Percentiles rank a stretch among this genome's conserved stretches.
Conservation (phyloP, 2,329 filamentous ascomycete genomes). For the Stagonosporopsis chrysanthemi region DNA sequence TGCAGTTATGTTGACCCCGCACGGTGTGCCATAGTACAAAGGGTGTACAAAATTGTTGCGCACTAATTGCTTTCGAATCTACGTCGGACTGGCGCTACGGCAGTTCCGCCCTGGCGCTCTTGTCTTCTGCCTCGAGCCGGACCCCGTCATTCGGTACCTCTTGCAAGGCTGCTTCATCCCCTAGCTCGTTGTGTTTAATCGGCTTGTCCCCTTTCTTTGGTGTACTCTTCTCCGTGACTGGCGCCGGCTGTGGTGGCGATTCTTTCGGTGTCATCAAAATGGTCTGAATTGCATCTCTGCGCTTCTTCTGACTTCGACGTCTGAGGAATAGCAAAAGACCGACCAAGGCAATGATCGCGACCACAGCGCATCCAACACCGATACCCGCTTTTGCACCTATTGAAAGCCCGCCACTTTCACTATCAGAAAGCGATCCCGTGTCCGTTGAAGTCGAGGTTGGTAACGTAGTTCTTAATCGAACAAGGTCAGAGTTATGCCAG, state of each 20-base stretch:
- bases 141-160: not conserved
- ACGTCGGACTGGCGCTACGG: not conserved
- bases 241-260: not conserved
- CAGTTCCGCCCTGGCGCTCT: not conserved
- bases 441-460: not conserved
- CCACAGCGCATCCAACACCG: conserved; percentile 1
- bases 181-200: not conserved
- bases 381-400: not conserved
- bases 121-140: not conserved
- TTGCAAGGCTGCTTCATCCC: conserved; percentile 1
- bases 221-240: not conserved
- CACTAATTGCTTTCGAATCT: not conserved
- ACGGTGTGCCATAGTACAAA: not conserved
- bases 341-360: not conserved
- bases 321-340: not conserved
- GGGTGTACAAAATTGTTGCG: not conserved
- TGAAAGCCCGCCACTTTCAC: not conserved
- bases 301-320: not conserved
- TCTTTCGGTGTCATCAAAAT: not conserved
- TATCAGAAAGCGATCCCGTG: not conserved
- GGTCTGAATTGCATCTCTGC: not conserved
- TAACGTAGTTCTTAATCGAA: not conserved
- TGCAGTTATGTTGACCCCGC: not conserved
- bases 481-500: conserved; percentile 4
- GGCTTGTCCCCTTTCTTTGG: not conserved